Percentiles rank a stretch among this genome's conserved stretches.
Conservation (phyloP, 208 protist species). For the Strigomonas culicis region DNA sequence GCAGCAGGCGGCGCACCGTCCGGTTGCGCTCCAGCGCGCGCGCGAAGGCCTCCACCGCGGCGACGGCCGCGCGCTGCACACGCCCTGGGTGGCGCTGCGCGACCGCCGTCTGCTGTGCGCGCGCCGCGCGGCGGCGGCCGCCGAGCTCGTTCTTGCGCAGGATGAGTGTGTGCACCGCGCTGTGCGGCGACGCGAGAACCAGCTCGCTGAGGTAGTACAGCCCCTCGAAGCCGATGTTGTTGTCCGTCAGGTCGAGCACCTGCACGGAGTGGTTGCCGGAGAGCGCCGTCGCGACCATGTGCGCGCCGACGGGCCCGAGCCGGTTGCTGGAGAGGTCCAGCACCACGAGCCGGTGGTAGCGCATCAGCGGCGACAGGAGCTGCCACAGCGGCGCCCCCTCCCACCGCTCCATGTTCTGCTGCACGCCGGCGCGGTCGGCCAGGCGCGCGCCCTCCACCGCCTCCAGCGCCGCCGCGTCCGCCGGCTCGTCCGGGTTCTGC, state of each 20-base stretch:
- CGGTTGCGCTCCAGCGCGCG: slow-evolving; percentile 40
- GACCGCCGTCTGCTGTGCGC: slow-evolving; percentile 38
- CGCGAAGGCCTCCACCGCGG: slow-evolving; percentile 48
- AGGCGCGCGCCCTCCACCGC: slow-evolving; percentile 22
- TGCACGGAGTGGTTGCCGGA: slow-evolving; percentile 60
- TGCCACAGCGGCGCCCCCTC: slow-evolving; percentile 71
- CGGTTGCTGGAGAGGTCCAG: slow-evolving; percentile 79
- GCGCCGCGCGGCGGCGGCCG: slow-evolving; percentile 19
- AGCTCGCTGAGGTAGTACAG: slow-evolving; percentile 68
- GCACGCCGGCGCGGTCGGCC: slow-evolving; percentile 20
- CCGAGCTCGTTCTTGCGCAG: slow-evolving; percentile 42
- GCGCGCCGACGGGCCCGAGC: slow-evolving; percentile 54
- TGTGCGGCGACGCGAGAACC: slow-evolving; percentile 31
- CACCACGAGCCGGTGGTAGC: slow-evolving; percentile 64
- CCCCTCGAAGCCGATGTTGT: slow-evolving; percentile 64
- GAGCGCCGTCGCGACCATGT: slow-evolving; percentile 77
- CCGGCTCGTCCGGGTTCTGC: slow-evolving; percentile 20
- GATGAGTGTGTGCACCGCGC: slow-evolving; percentile 54
- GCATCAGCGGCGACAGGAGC: slow-evolving; percentile 62
- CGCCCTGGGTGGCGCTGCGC: slow-evolving; percentile 19
- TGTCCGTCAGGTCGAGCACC: slow-evolving; percentile 67
- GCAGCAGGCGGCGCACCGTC: slow-evolving; percentile 46
- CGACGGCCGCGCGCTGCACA: slow-evolving; percentile 32
- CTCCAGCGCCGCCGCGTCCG: slow-evolving; percentile 34
- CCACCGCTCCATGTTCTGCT: slow-evolving; percentile 41